Evolutionary conservation across 306 rosid species (phyloP), one percentile per base, ranked within the genome.

Genomic region (Cucurbita ficifolia): DNA sequence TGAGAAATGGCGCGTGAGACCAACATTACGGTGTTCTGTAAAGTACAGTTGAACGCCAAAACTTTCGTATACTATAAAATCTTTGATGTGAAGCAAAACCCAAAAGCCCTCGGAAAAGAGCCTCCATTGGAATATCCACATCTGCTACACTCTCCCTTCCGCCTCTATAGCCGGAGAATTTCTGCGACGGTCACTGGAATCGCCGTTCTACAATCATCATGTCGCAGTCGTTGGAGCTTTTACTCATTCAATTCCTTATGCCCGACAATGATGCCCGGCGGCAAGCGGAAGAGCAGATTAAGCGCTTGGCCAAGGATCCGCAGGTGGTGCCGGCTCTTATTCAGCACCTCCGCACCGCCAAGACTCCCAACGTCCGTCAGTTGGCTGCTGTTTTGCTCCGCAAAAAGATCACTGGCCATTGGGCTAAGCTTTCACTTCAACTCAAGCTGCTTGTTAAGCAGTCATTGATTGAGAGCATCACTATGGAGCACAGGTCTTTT

Each of bases 191-290:
- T 42, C 14, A 45, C 24, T 57, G 53, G 42, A 17, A 43, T 51
- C 21, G 1, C 4, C 70, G 13, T 43, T 13, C 39, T 7, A 8
- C 36, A 39, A 24, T 63, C 69, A 42, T 52, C 51, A 84, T 95
- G 99, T 86, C 99, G 74, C 99, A 95, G 80, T 95, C 99, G 7
- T 78, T 95, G 59, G 99, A 91, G 87, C 90, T 95, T 2, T 57
- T 95, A 79, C 85, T 95, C 43, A 95, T 95, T 77, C 97, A 95
- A 52, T 95, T 95, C 83, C 75, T 91, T 60, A 95, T 95, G 99
- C 99, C 97, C 8, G 99, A 95, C 76, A 95, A 95, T 76, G 97
- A 91, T 52, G 99, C 97, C 4, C 85, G 99, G n/a, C 92, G 99
- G 78, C 99, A 91, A 35, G 99, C 99, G 0, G 97, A 95, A 78